phyloP scores from a whole-genome alignment of 1,139 yeast species.

The Diutina neorugosa region DNA sequence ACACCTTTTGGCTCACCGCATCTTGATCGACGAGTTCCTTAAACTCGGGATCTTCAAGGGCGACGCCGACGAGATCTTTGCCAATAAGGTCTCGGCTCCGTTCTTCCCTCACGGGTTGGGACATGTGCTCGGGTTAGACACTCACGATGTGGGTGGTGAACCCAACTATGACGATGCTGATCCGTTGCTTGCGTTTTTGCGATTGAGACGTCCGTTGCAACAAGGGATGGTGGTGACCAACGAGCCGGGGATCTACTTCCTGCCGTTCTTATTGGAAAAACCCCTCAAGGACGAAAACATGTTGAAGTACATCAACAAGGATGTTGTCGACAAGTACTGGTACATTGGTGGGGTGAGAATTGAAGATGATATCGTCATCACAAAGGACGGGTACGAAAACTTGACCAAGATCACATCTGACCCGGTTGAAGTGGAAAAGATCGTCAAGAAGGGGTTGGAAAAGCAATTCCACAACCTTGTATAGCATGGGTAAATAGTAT shows the following conservation, averaged over 20 bases:
- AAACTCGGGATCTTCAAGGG: constrained; percentile 64
- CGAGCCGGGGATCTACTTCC: constrained; percentile 92
- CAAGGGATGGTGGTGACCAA: constrained; percentile 83
- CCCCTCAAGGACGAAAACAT: constrained; percentile 46
- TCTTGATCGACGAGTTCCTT: constrained; percentile 61
- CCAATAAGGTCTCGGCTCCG: constrained; percentile 57
- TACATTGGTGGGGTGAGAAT: constrained; percentile 92
- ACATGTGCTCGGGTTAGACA: constrained; percentile 86
- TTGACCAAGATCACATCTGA: constrained; percentile 76
- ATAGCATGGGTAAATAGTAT: constrained; percentile 9
- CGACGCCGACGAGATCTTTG: constrained; percentile 55
- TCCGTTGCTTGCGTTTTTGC: constrained; percentile 59
- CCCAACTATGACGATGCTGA: constrained; percentile 79
- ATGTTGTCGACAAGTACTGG: constrained; percentile 65
- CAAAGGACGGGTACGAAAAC: constrained; percentile 66
- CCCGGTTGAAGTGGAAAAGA: constrained; percentile 66
- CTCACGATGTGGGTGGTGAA: constrained; percentile 88
- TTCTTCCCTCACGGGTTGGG: constrained; percentile 96
- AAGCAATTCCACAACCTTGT: constrained; percentile 53
- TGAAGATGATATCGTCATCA: constrained; percentile 82
- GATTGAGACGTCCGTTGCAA: constrained; percentile 64
- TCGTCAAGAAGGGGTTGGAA: constrained; percentile 59
- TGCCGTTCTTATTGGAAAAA: constrained; percentile 65
- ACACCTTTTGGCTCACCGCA: constrained; percentile 67
- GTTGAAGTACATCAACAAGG: constrained; percentile 48